Evolutionary conservation across 495 filamentous ascomycete genomes (phyloP).

Genomic region (Penicillium ochrochloron): DNA sequence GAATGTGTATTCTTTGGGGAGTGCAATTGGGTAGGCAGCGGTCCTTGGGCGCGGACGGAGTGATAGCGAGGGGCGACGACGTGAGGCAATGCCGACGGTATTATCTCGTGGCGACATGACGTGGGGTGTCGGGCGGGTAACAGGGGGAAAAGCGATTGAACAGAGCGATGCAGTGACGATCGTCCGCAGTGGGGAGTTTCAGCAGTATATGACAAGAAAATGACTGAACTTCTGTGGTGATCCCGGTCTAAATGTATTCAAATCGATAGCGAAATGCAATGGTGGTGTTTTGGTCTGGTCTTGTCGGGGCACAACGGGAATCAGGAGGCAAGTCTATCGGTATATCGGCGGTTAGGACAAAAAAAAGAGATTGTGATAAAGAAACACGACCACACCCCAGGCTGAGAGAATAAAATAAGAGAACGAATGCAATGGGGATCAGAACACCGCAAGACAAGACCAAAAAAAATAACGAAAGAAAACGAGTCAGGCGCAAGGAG

Average conservation of each 20-base stretch:
- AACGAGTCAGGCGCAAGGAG: conserved; percentile 30
- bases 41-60: conserved; percentile 44
- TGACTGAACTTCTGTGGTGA: conserved; percentile 14
- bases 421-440: conserved; percentile 14
- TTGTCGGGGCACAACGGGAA: neutral
- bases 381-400: conserved; percentile 17
- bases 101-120: conserved; percentile 47
- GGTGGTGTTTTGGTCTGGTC: conserved; percentile 1
- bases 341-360: conserved; percentile 10
- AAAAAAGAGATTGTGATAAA: conserved; percentile 20
- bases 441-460: conserved; percentile 22
- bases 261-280: conserved; percentile 9
- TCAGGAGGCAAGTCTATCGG: conserved; percentile 17
- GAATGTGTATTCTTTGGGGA: conserved; percentile 29
- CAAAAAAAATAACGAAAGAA: conserved; percentile 23
- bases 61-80: conserved; percentile 46
- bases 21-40: conserved; percentile 28
- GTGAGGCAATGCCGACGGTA: conserved; percentile 27
- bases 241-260: conserved; percentile 17
- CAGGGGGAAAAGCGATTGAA: neutral
- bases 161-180: neutral
- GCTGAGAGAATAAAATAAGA: conserved; percentile 14
- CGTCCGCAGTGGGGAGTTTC: neutral
- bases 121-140: conserved; percentile 7
- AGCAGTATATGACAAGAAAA: conserved; percentile 5